phyloP scores from a whole-genome alignment of 2,329 filamentous ascomycete species.

The Epichloe hybrida region DNA sequence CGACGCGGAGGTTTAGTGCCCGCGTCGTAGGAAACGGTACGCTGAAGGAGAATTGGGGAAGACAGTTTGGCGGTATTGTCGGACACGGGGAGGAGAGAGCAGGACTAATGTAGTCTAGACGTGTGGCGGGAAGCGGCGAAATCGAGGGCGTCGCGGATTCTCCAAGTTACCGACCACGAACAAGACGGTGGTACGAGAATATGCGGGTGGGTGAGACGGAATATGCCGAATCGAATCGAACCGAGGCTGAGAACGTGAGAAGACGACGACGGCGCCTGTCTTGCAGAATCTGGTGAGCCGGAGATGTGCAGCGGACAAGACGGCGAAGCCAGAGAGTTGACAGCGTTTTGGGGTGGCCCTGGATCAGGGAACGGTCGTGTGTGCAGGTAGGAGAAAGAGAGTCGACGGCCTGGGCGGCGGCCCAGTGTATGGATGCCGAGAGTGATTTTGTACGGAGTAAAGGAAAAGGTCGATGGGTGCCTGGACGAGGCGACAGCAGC shows the following conservation, averaged over 20 bases:
- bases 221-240: not conserved
- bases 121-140: constrained; percentile 5
- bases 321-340: constrained; percentile 2
- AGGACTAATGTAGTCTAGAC: constrained; percentile 3
- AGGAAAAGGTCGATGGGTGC: not conserved
- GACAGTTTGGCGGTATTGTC: constrained; percentile 88
- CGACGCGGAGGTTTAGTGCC: constrained; percentile 56
- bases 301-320: not conserved
- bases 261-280: not conserved
- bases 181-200: not conserved
- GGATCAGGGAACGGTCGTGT: not conserved
- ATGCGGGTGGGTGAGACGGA: not conserved
- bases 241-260: not conserved
- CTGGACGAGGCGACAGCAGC: constrained; percentile 3
- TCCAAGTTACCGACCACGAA: constrained; percentile 1
- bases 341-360: not conserved
- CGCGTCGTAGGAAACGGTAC: constrained; percentile 84
- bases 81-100: constrained; percentile 10
- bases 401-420: not conserved
- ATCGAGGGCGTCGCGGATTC: constrained; percentile 2
- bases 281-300: not conserved
- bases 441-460: constrained; percentile 2
- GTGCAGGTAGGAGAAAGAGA: not conserved
- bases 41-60: constrained; percentile 74
- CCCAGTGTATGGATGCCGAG: constrained; percentile 3